Evolutionary conservation across 1,284 basidiomycete species (phyloP).

Genomic region (Hortiboletus rubellus): DNA sequence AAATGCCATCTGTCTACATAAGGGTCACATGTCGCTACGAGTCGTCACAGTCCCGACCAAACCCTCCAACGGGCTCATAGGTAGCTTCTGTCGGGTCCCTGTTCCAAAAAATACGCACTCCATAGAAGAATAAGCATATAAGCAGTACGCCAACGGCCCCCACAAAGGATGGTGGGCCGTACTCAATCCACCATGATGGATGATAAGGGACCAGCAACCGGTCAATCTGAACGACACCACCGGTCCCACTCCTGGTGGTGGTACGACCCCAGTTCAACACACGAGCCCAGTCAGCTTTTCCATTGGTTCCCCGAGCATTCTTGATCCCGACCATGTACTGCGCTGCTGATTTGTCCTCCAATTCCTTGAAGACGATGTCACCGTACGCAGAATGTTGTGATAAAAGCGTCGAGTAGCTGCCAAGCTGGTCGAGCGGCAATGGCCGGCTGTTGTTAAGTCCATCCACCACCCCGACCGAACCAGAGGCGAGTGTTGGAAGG

Average conservation of each 20-base stretch:
- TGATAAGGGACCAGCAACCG: constrained; percentile 81
- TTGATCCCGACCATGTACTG: constrained; percentile 86
- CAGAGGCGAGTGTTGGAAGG: constrained; percentile 31
- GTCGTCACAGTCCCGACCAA: constrained; percentile 61
- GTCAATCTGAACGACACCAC: constrained; percentile 91
- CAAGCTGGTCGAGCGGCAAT: constrained; percentile 66
- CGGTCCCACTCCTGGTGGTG: constrained; percentile 64
- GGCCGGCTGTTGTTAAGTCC: constrained; percentile 67
- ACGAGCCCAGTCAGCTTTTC: constrained; percentile 71
- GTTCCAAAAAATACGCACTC: constrained; percentile 62
- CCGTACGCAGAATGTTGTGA: constrained; percentile 68
- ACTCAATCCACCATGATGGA: constrained; percentile 78
- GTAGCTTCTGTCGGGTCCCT: constrained; percentile 76
- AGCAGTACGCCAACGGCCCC: constrained; percentile 54
- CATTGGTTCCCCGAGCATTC: constrained; percentile 77
- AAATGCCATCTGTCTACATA: constrained; percentile 13
- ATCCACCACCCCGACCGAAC: constrained; percentile 33
- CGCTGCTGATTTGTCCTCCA: constrained; percentile 43
- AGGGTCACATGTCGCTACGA: constrained; percentile 18
- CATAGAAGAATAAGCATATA: constrained; percentile 73
- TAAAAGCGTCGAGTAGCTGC: constrained; percentile 73
- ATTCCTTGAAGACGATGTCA: constrained; percentile 74
- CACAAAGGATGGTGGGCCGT: constrained; percentile 61
- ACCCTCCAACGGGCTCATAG: constrained; percentile 82
- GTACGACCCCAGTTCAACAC: constrained; percentile 83